Base-by-base conservation (phyloP, 371 early-diverging fungal species). In the Choanephora cucurbitarum region DNA sequence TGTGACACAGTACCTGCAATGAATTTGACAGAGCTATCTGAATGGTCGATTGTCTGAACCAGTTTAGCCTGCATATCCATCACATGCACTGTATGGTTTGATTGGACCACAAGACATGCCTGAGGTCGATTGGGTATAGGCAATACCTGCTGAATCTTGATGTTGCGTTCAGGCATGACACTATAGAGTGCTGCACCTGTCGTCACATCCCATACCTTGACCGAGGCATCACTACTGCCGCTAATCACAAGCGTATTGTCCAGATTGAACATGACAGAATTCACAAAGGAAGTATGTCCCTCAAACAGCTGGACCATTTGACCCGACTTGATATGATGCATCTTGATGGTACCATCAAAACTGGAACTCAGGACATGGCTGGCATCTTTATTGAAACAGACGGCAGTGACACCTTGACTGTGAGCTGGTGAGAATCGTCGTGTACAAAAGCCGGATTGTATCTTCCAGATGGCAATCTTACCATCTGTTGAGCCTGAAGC, bases 211-310 rank as follows among this genome's bases (percentile, higher is more conserved):
- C 93, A 93, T 79, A 92, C 91, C 77, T 86, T 93, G 49, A 93
- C 76, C 1, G 90, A 83, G 10, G 95, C 98, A 66, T 97, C 97
- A 50, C 90, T 90, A 44, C 91, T 90, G 0, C 82, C 92, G 58
- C 87, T 91, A 17, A 94, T 62, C 3, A 97, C 75, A 4, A 75
- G 66, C 0, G 81, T 61, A 57, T 86, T 83, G 58, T 93, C 91
- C 2, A 64, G 40, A 17, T 83, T 84, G 62, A 87, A 98, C 2
- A 83, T 51, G 6, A 81, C 92, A 39, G 79, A 75, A 67, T 94
- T 97, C 21, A 96, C 93, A 69, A 89, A 94, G 0, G 94, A 90
- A 0, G 89, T 80, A 59, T 98, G 98, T 0, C 98, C 98, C 14
- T 91, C 80, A 62, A 94, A 95, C 57, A 94, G 93, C 55, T 92